Conservation (phyloP, 176 grass and related monocot genomes). For the Phoenix dactylifera region DNA sequence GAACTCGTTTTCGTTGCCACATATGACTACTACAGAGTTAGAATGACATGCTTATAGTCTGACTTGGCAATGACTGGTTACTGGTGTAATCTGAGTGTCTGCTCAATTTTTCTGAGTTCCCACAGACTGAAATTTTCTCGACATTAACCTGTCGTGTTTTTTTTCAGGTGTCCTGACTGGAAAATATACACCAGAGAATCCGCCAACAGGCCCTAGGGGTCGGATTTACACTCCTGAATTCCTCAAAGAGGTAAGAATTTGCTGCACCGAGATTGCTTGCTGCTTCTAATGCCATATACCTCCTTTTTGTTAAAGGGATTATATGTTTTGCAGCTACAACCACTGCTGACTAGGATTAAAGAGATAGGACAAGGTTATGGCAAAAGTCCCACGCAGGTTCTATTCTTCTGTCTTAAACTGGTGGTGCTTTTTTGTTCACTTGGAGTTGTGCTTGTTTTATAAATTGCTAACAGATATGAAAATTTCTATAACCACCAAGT, state of each 20-base stretch:
- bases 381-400: constrained; percentile 74
- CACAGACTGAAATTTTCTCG: not conserved
- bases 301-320: constrained; percentile 6
- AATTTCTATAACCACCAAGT: no score
- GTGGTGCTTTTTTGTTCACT: no score
- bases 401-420: not conserved
- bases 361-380: constrained; percentile 72
- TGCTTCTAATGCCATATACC: not conserved
- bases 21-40: no score
- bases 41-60: no score
- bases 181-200: constrained; percentile 64
- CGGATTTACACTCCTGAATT: constrained; percentile 53
- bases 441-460: no score
- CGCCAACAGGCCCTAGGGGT: constrained; percentile 55
- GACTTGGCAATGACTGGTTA: no score
- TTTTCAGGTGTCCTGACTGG: constrained; percentile 57
- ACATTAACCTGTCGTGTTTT: not conserved
- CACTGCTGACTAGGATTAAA: constrained; percentile 67
- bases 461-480: no score
- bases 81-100: no score
- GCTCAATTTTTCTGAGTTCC: no score
- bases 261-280: not conserved
- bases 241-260: constrained; percentile 38
- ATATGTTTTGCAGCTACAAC: constrained; percentile 57
- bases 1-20: no score